Conservation (phyloP, 2,329 filamentous ascomycete genomes). For the Aspergillus ibericus region DNA sequence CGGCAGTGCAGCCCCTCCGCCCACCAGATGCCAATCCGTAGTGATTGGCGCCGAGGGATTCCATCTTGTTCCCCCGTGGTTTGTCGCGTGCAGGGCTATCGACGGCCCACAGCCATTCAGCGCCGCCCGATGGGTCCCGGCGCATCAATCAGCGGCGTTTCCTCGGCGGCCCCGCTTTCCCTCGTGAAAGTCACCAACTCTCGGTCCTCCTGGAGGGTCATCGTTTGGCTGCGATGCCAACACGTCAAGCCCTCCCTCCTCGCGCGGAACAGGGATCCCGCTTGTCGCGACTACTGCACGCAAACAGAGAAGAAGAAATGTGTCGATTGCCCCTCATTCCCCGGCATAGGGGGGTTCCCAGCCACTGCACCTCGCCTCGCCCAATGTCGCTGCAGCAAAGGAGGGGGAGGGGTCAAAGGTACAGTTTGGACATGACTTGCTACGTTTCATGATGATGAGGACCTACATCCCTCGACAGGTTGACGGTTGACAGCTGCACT, state of each 20-base stretch:
- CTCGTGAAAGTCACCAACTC: slow-evolving; percentile 16
- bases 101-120: slow-evolving; percentile 15
- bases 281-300: slow-evolving; percentile 6
- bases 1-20: background rate
- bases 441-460: slow-evolving; percentile 8
- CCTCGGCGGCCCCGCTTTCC: slow-evolving; percentile 13
- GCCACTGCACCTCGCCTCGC: background rate
- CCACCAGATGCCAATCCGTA: slow-evolving; percentile 10
- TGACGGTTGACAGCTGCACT: background rate
- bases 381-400: background rate
- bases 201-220: background rate
- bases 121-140: background rate
- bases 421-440: background rate
- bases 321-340: slow-evolving; percentile 6
- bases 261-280: slow-evolving; percentile 17
- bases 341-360: background rate
- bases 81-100: slow-evolving; percentile 10
- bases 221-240: slow-evolving; percentile 18
- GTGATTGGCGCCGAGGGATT: slow-evolving; percentile 12
- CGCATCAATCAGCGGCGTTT: slow-evolving; percentile 4
- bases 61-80: slow-evolving; percentile 3
- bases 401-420: slow-evolving; percentile 3
- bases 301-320: slow-evolving; percentile 3
- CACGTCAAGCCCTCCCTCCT: slow-evolving; percentile 21
- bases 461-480: slow-evolving; percentile 6